Conservation (phyloP, 306 rosid genomes). For the Adenanthera pavonina region DNA sequence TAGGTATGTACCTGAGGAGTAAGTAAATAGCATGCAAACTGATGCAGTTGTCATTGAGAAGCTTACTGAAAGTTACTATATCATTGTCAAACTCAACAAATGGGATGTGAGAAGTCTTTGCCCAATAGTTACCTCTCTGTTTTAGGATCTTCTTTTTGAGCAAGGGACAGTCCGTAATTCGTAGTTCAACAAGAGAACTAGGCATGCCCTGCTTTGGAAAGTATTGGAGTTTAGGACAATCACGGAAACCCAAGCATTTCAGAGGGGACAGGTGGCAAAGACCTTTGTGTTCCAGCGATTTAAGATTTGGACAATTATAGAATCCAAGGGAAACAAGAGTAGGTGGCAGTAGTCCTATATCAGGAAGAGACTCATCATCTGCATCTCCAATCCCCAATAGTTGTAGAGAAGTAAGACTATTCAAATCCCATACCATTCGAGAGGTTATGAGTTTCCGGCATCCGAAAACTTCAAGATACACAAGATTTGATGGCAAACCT, state of each 20-base stretch:
- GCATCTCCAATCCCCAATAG: background rate
- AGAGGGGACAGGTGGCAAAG: background rate
- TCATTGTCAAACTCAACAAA: background rate
- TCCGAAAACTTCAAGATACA: rapidly evolving
- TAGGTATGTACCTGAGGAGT: background rate
- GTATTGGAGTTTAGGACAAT: background rate
- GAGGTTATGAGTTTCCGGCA: background rate
- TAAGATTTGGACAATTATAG: background rate
- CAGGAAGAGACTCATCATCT: background rate
- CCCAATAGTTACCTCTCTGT: background rate
- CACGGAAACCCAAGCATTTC: rapidly evolving
- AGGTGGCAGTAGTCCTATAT: background rate
- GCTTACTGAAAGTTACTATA: background rate
- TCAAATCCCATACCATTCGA: conserved; percentile 7
- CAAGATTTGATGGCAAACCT: conserved; percentile 3
- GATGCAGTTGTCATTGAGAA: background rate
- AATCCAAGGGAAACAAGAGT: background rate
- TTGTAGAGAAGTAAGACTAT: background rate
- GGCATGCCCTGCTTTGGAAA: background rate
- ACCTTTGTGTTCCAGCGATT: background rate
- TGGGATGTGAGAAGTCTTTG: background rate
- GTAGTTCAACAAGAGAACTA: background rate
- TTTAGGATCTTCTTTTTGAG: background rate
- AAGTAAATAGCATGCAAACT: background rate
- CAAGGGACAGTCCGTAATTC: background rate